phyloP scores from a whole-genome alignment of 2,329 filamentous ascomycete species.

The Pseudogymnoascus sp. region DNA sequence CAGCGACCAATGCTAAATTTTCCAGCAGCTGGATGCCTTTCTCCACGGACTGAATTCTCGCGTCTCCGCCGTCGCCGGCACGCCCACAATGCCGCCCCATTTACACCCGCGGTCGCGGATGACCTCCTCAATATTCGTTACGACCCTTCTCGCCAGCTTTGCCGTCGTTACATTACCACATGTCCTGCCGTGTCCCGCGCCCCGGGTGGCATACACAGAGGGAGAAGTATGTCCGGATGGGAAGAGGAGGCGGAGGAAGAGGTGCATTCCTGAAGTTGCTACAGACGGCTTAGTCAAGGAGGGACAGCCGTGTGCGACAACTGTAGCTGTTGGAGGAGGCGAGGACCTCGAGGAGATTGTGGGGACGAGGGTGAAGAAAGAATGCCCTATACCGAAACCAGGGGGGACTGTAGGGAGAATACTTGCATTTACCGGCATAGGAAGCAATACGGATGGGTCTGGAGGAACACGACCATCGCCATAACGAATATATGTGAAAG shows the following conservation, averaged over 20 bases:
- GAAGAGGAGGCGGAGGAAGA: conserved; percentile 37
- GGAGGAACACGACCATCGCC: not conserved
- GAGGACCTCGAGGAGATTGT: conserved; percentile 37
- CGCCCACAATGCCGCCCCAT: conserved; percentile 62
- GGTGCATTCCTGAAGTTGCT: conserved; percentile 29
- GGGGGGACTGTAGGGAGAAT: conserved; percentile 67
- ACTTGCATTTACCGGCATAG: conserved; percentile 50
- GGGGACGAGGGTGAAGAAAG: conserved; percentile 42
- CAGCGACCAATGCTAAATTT: not conserved
- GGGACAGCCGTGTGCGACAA: conserved; percentile 1
- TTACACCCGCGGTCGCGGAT: conserved; percentile 89
- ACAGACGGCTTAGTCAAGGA: conserved; percentile 22
- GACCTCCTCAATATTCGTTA: conserved; percentile 89
- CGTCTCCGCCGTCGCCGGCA: conserved; percentile 1
- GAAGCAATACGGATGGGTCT: not conserved
- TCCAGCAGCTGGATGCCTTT: not conserved
- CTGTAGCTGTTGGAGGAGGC: conserved; percentile 19
- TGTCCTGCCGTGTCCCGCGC: conserved; percentile 81
- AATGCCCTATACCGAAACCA: conserved; percentile 91
- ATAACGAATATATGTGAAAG: conserved; percentile 2
- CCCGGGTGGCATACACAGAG: conserved; percentile 66
- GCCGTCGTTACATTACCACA: conserved; percentile 88
- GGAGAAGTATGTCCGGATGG: conserved; percentile 35
- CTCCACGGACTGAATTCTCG: conserved; percentile 5
- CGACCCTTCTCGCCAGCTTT: conserved; percentile 83